Conservation (phyloP, 2,329 filamentous ascomycete species). For the Nothophoma quercina region DNA sequence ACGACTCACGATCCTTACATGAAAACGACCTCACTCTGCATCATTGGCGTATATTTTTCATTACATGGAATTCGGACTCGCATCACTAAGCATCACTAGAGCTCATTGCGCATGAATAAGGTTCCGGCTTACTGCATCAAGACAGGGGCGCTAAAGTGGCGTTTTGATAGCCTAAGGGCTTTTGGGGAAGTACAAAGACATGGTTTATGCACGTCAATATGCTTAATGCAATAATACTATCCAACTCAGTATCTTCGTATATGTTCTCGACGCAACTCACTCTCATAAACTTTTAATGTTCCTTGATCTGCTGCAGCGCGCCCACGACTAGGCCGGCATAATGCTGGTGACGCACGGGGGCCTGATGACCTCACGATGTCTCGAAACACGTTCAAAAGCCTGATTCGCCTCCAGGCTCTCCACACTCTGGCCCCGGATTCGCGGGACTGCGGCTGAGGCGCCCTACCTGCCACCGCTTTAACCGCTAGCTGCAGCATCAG, state of each 20-base stretch:
- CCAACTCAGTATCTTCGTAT: neutral
- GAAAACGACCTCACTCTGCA: slow-evolving; percentile 5
- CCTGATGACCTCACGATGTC: slow-evolving; percentile 17
- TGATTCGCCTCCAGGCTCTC: slow-evolving; percentile 10
- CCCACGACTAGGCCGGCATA: slow-evolving; percentile 4
- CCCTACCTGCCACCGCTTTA: neutral
- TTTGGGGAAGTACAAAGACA: neutral
- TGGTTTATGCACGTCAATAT: neutral
- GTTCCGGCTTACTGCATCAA: neutral
- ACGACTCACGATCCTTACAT: slow-evolving; percentile 6
- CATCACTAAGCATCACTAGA: neutral
- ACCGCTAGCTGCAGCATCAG: neutral
- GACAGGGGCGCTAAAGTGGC: neutral
- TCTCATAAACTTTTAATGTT: neutral
- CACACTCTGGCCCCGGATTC: slow-evolving; percentile 11
- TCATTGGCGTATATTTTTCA: slow-evolving; percentile 1
- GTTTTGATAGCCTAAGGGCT: neutral
- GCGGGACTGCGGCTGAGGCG: neutral
- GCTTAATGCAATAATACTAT: slow-evolving; percentile 1
- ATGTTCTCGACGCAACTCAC: too few species aligned
- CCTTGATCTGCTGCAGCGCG: neutral
- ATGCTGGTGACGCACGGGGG: slow-evolving; percentile 4
- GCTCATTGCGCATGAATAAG: neutral
- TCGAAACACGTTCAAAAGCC: slow-evolving; percentile 7
- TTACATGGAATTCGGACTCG: neutral